These are phyloP conservation scores for Acanthamoeba lenticulata DNA, from an alignment of 208 protist species.

Conservation along the genomic window DNA sequence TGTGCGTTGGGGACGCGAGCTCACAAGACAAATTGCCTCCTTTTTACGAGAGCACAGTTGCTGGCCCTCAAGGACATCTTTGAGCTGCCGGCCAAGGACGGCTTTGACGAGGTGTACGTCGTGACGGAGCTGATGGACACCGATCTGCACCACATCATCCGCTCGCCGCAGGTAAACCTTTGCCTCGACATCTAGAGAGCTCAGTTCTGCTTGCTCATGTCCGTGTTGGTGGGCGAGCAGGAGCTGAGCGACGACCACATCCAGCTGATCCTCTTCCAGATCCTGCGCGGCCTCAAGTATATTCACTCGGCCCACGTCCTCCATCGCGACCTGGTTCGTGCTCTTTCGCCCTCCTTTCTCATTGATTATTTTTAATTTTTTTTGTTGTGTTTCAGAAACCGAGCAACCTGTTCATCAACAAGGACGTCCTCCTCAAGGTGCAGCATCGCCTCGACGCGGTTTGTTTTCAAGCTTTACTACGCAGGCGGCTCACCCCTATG, in stretches of 20 bases:
- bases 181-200: too few relatives aligned
- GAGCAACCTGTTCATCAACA: constrained; percentile 76
- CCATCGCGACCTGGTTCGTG: constrained; percentile 93
- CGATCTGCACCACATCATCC: constrained; percentile 97
- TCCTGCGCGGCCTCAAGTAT: constrained; percentile 94
- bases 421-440: constrained; percentile 75
- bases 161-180: constrained; percentile 83
- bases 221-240: constrained; percentile 67
- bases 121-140: constrained; percentile 95
- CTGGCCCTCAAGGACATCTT: constrained; percentile 50
- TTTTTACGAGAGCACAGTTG: not conserved
- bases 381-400: constrained; percentile 64
- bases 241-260: constrained; percentile 96
- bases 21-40: not conserved
- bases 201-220: too few relatives aligned
- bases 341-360: not conserved
- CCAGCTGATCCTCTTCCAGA: constrained; percentile 99
- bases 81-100: not conserved
- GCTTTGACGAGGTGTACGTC: constrained; percentile 71
- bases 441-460: too few relatives aligned
- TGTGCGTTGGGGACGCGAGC: too few relatives aligned
- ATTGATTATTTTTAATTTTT: not conserved
- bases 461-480: not conserved
- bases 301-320: constrained; percentile 97
- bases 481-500: not conserved